phyloP scores from a whole-genome alignment of 768 basidiomycete species.

The Auricularia auricula-judae region DNA sequence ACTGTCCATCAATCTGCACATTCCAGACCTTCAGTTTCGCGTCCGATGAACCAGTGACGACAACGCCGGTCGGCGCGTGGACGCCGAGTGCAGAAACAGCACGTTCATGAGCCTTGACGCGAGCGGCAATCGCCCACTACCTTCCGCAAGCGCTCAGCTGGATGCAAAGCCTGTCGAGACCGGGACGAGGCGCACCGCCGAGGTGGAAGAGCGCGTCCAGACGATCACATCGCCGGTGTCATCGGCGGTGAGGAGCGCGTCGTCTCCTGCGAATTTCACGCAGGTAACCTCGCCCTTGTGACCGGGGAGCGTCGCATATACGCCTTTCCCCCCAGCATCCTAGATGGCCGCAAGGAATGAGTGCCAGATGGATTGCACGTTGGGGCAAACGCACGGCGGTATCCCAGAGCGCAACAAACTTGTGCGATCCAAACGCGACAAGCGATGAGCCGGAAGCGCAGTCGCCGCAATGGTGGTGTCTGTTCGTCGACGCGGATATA shows the following conservation, averaged over 20 bases:
- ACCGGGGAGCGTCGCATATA: conserved; percentile 61
- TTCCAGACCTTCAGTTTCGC: conserved; percentile 68
- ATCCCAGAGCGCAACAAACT: conserved; percentile 50
- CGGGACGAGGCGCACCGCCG: neutral
- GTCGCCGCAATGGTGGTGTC: conserved; percentile 30
- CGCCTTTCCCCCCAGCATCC: conserved; percentile 40
- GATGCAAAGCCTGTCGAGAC: conserved; percentile 5
- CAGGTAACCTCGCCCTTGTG: conserved; percentile 69
- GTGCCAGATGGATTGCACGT: neutral
- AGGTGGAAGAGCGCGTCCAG: conserved; percentile 33
- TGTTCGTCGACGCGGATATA: conserved; percentile 37
- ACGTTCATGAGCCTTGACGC: conserved; percentile 50
- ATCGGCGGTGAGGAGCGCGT: conserved; percentile 59
- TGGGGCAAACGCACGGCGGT: conserved; percentile 24
- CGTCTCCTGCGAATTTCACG: conserved; percentile 50
- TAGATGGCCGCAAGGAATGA: conserved; percentile 15
- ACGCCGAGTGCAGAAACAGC: conserved; percentile 60
- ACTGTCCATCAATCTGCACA: conserved; percentile 19
- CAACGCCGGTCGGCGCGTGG: conserved; percentile 21
- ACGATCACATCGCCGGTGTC: conserved; percentile 54
- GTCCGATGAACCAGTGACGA: conserved; percentile 81
- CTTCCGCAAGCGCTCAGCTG: too few species aligned
- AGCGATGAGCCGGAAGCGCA: conserved; percentile 21
- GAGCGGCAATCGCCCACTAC: conserved; percentile 45
- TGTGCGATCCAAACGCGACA: conserved; percentile 48